Conservation (phyloP, 2,329 filamentous ascomycete species). For the Coniochaeta sp. region DNA sequence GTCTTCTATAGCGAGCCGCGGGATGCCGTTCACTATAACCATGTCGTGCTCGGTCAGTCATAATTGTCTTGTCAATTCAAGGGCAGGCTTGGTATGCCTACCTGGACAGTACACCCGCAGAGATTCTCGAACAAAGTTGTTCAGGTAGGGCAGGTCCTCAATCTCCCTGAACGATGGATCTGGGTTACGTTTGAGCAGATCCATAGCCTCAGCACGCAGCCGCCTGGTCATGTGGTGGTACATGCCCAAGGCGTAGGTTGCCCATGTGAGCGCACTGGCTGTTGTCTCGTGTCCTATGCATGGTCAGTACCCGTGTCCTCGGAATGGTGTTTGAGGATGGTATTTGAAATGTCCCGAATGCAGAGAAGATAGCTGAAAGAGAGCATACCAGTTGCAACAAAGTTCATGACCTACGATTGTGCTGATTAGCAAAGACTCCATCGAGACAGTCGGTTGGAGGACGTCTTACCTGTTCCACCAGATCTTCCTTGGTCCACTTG, state of each 20-base stretch:
- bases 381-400: conserved; percentile 13
- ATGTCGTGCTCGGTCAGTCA: neutral
- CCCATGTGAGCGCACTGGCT: conserved; percentile 24
- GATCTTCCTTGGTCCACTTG: conserved; percentile 12
- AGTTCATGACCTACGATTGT: conserved; percentile 13
- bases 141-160: conserved; percentile 21
- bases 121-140: conserved; percentile 26
- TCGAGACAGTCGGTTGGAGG: neutral
- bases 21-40: conserved; percentile 1
- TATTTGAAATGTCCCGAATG: too few relatives aligned
- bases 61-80: neutral
- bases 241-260: conserved; percentile 21
- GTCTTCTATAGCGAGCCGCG: conserved; percentile 5
- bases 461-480: conserved; percentile 16
- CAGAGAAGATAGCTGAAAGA: neutral
- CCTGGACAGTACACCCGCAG: conserved; percentile 24
- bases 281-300: conserved; percentile 23
- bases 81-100: conserved; percentile 3
- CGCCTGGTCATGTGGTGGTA: conserved; percentile 21
- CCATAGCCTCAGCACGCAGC: conserved; percentile 22
- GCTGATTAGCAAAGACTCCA: conserved; percentile 7
- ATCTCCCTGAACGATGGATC: conserved; percentile 19
- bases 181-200: conserved; percentile 7
- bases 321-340: too few relatives aligned
- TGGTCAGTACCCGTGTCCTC: neutral